Evolutionary conservation across 192 early-diverging fungal species (phyloP), one percentile per base, ranked within the genome.

Genomic region (Coemansia sp.): DNA sequence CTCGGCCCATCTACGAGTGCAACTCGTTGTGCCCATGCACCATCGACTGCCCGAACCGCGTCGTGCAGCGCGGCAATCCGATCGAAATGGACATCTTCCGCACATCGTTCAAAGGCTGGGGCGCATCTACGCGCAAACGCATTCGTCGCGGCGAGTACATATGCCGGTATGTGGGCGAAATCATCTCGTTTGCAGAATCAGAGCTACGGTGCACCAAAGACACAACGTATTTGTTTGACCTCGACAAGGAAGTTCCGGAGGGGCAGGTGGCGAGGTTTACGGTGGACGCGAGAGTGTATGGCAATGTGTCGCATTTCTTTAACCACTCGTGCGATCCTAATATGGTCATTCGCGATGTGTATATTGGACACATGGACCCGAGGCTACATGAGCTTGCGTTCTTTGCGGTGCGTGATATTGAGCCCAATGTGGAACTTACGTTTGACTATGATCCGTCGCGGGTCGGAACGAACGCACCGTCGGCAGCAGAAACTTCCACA

Each of bases 251-350:
- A 26, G 73, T 87, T 5, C 84, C 89, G 59, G 86, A 90, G 56
- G 93, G 93, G 68, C 90, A 93, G 48, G 92, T 93, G 63, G 88
- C 94, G 88, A 86, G 84, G 52, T 81, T 94, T 18, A 90, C 93
- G 52, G 91, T 99, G 52, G 97, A 99, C 63, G 97, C 97, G 4
- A 88, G 87, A 5, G 80, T 84, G 44, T 91, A 88, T 49, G 97
- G 97, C n/a, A 94, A 93, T 66, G 82, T 93, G 15, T 91, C 95
- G 11, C 86, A 95, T 24, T 99, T 99, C 69, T 94, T 99, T 76
- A 99, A 99, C 78, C 97, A 99, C 76, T 92, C 90, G 48, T 99
- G 97, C 74, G 84, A 86, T 21, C 95, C 97, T 6, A 99, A 99
- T 58, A 91, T 93, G 68, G 68, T 31, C 21, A 74, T 74, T 51